Evolutionary conservation across 805 yeast genomes (phyloP).

Genomic region (Metschnikowia continentalis): DNA sequence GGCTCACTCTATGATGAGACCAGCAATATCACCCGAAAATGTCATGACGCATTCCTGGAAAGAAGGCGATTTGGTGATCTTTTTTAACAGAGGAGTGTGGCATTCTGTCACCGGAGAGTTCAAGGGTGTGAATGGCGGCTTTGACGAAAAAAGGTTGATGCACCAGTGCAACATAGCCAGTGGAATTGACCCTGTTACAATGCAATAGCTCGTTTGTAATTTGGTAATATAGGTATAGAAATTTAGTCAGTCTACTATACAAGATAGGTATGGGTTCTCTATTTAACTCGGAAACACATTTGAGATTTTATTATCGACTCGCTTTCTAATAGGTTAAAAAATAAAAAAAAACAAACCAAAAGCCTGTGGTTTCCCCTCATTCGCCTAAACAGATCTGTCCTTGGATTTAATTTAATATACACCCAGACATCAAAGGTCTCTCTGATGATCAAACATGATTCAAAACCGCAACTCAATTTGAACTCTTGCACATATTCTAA

Average conservation of each 20-base stretch:
- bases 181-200: constrained; percentile 56
- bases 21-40: constrained; percentile 69
- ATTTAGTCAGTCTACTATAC: neutral
- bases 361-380: no score
- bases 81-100: constrained; percentile 87
- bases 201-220: neutral
- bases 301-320: neutral
- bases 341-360: no score
- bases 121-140: constrained; percentile 41
- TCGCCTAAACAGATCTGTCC: no score
- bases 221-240: neutral
- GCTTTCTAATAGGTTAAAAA: no score
- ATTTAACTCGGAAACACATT: neutral
- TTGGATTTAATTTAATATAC: neutral
- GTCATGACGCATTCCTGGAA: constrained; percentile 82
- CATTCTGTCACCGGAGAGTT: constrained; percentile 91
- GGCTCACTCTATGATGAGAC: constrained; percentile 75
- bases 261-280: neutral
- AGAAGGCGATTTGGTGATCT: constrained; percentile 80
- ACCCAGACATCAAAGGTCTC: neutral
- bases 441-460: no score
- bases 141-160: constrained; percentile 79
- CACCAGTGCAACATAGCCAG: constrained; percentile 92
- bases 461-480: no score
- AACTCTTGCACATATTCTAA: no score